Percentiles rank a stretch among this genome's conserved stretches.
Conservation (phyloP, 2,329 filamentous ascomycete genomes). For the Penicillium sp. region DNA sequence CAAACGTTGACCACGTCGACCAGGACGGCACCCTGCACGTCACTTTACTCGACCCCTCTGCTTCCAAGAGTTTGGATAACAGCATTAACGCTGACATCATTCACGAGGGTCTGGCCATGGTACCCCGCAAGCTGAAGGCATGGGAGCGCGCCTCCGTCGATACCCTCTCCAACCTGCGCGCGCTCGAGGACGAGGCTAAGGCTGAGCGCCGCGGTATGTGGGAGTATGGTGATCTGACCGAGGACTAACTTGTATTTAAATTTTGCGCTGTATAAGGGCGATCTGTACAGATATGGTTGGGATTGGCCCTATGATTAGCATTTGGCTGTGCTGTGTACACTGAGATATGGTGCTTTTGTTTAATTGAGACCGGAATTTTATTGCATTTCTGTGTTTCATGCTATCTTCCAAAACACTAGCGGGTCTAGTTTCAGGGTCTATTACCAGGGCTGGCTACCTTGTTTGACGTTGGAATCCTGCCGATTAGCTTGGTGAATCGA, state of each 20-base stretch:
- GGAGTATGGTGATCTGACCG: constrained; percentile 97
- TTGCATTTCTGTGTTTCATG: constrained; percentile 1
- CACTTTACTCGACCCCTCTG: constrained; percentile 78
- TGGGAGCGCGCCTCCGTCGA: constrained; percentile 80
- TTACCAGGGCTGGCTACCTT: neutral
- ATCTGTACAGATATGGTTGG: constrained; percentile 19
- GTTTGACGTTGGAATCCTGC: neutral
- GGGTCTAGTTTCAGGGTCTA: neutral
- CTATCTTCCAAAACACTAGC: neutral
- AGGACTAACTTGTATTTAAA: constrained; percentile 58
- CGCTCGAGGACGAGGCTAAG: constrained; percentile 77
- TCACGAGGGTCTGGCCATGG: constrained; percentile 80
- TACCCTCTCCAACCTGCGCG: constrained; percentile 68
- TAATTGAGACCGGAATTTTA: neutral
- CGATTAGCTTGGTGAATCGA: constrained; percentile 1
- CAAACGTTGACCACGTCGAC: constrained; percentile 81
- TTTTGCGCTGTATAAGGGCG: constrained; percentile 5
- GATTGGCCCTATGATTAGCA: constrained; percentile 6
- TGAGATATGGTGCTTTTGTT: neutral
- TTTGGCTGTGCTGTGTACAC: neutral
- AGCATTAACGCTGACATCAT: constrained; percentile 90
- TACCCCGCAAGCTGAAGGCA: constrained; percentile 83
- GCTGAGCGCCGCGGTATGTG: constrained; percentile 80
- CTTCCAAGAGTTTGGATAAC: constrained; percentile 61
- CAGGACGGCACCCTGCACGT: constrained; percentile 81